phyloP scores from a whole-genome alignment of 441 rosid genomes.

The Corymbia citriodora region DNA sequence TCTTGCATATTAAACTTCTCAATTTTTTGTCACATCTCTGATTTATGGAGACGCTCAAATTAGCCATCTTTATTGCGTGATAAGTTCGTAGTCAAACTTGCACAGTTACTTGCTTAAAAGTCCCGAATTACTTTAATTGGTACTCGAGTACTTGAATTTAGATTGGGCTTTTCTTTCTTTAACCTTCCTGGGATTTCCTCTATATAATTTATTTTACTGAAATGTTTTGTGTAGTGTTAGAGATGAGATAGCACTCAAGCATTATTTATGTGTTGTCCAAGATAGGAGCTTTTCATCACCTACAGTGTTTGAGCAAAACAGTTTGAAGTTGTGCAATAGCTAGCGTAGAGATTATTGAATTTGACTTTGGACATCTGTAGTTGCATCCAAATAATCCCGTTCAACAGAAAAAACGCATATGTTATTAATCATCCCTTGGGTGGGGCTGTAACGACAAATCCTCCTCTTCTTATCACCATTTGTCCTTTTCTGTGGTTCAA shows the following conservation, averaged over 20 bases:
- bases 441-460: not conserved
- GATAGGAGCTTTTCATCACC: not conserved
- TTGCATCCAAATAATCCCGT: not conserved
- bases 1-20: not conserved
- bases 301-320: not conserved
- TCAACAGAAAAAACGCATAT: not conserved
- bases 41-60: constrained; percentile 1
- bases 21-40: not conserved
- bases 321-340: not conserved
- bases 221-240: not conserved
- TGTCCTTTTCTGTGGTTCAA: not conserved
- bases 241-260: not conserved
- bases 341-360: not conserved
- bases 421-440: not conserved
- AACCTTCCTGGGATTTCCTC: not conserved
- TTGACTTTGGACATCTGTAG: not conserved
- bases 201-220: not conserved
- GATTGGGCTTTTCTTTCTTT: not conserved
- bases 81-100: too few species aligned
- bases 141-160: too few species aligned
- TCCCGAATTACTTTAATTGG: too few species aligned
- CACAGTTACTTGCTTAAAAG: too few species aligned
- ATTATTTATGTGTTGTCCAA: not conserved
- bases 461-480: not conserved
- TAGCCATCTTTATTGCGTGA: not conserved